These are phyloP conservation scores for Ogataea neopini DNA, from an alignment of 805 yeast genomes.

Conservation along the genomic window DNA sequence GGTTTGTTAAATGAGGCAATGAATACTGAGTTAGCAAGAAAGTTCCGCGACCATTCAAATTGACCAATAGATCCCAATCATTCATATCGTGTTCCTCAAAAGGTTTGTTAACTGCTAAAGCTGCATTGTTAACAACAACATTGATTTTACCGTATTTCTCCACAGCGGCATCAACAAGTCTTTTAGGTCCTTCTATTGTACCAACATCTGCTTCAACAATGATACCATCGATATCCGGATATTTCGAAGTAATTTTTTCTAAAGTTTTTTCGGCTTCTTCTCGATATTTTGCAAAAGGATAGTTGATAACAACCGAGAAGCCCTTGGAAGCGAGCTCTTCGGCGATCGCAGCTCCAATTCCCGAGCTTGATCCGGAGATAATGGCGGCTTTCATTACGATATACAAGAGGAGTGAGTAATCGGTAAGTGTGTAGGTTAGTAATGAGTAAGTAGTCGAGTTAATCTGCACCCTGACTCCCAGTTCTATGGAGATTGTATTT, in stretches of 20 bases:
- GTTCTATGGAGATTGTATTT: no score
- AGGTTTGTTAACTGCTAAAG: slow-evolving; percentile 10
- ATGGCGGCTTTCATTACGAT: slow-evolving; percentile 37
- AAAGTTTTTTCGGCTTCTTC: slow-evolving; percentile 7
- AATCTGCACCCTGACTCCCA: no score
- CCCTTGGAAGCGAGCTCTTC: slow-evolving; percentile 43
- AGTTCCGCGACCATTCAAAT: slow-evolving; percentile 11
- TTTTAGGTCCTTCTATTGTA: slow-evolving; percentile 9
- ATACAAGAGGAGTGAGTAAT: no score
- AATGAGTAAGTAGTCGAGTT: no score
- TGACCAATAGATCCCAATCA: slow-evolving; percentile 11
- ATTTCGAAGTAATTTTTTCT: neutral
- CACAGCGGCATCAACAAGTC: slow-evolving; percentile 10
- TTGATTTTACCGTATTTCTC: slow-evolving; percentile 5
- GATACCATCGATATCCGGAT: slow-evolving; percentile 7
- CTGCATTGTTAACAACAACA: slow-evolving; percentile 12
- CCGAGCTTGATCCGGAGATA: slow-evolving; percentile 58
- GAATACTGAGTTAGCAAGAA: slow-evolving; percentile 9
- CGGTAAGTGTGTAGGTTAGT: no score
- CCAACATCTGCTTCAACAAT: slow-evolving; percentile 12
- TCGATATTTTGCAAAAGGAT: slow-evolving; percentile 7
- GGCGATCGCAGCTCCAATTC: slow-evolving; percentile 54
- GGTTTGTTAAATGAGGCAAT: slow-evolving; percentile 9
- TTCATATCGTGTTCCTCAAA: slow-evolving; percentile 10
- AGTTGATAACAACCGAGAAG: slow-evolving; percentile 19